A percentile compares a stretch with the other conserved stretches of the same genome.
Conservation (phyloP, 495 filamentous ascomycete species). For the Tuber calosporum region DNA sequence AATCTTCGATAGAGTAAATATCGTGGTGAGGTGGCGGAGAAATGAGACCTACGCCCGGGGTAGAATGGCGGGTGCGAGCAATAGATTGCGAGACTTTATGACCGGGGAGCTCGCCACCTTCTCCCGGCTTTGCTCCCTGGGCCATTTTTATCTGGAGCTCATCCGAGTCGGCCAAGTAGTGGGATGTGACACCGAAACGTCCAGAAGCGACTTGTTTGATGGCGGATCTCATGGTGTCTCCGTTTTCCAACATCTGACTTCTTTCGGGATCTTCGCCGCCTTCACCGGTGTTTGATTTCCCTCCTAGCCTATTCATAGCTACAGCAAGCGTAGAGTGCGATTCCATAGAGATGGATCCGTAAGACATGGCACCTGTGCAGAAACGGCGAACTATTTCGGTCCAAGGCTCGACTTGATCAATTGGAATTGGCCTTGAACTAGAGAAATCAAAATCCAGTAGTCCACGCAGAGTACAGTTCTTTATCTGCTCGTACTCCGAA, state of each 20-base stretch:
- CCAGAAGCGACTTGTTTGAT: constrained; percentile 99
- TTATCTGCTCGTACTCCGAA: constrained; percentile 94
- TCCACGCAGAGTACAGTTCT: constrained; percentile 92
- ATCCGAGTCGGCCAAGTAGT: constrained; percentile 97
- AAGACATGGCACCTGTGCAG: constrained; percentile 99
- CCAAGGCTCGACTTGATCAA: constrained; percentile 98
- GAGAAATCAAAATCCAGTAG: constrained; percentile 98
- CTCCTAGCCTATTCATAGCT: constrained; percentile 95
- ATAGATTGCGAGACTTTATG: constrained; percentile 98
- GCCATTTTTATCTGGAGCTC: constrained; percentile 99
- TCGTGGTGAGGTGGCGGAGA: constrained; percentile 99
- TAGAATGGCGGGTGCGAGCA: constrained; percentile 94
- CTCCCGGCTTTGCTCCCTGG: constrained; percentile 96
- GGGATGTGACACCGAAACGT: constrained; percentile 94
- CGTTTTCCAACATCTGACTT: constrained; percentile 77
- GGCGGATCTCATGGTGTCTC: constrained; percentile 95
- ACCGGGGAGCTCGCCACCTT: constrained; percentile 95
- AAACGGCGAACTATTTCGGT: constrained; percentile 97
- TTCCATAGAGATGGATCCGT: constrained; percentile 99
- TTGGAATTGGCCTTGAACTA: constrained; percentile 73
- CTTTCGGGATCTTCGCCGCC: constrained; percentile 96
- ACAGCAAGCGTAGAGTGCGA: constrained; percentile 95
- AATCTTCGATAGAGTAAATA: constrained; percentile 97
- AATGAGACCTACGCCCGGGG: constrained; percentile 93
- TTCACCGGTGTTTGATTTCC: constrained; percentile 98